phyloP scores from a whole-genome alignment of 257 asterid genomes.

The Lycium barbarum region DNA sequence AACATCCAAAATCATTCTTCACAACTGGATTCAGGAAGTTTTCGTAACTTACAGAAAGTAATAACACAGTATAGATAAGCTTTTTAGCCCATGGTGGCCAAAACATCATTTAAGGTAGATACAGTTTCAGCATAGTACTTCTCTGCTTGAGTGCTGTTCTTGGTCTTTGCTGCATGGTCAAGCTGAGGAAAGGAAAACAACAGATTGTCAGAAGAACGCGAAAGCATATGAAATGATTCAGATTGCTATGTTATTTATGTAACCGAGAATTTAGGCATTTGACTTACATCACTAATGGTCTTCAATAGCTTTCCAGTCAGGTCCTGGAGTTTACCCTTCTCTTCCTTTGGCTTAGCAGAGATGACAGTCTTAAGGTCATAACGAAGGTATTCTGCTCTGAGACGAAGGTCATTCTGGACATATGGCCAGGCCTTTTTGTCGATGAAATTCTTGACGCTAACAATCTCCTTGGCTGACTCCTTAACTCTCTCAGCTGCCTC shows the following conservation, averaged over 20 bases:
- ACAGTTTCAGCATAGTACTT: constrained; percentile 84
- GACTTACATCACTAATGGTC: constrained; percentile 61
- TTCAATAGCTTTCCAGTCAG: constrained; percentile 70
- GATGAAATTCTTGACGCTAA: constrained; percentile 62
- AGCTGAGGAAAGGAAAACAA: constrained; percentile 49
- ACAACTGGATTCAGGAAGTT: constrained; percentile 25
- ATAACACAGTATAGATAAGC: constrained; percentile 6
- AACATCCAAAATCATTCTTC: constrained; percentile 20
- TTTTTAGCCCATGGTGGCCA: constrained; percentile 75
- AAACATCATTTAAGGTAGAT: constrained; percentile 66
- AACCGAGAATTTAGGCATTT: background rate
- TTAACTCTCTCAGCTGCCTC: constrained; percentile 82
- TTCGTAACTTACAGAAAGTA: constrained; percentile 22
- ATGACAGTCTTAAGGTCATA: constrained; percentile 91
- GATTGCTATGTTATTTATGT: background rate
- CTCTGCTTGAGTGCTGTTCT: constrained; percentile 76
- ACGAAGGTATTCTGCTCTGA: constrained; percentile 71
- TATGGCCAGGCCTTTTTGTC: constrained; percentile 97
- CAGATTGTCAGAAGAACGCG: background rate
- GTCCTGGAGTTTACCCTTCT: constrained; percentile 68
- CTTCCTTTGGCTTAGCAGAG: constrained; percentile 74
- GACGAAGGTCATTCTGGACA: constrained; percentile 84
- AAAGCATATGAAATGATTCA: background rate
- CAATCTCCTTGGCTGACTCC: constrained; percentile 84
- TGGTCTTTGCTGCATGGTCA: constrained; percentile 89